These are phyloP conservation scores for Grifola frondosa DNA, from an alignment of 1,284 basidiomycete genomes.

Conservation along the genomic window DNA sequence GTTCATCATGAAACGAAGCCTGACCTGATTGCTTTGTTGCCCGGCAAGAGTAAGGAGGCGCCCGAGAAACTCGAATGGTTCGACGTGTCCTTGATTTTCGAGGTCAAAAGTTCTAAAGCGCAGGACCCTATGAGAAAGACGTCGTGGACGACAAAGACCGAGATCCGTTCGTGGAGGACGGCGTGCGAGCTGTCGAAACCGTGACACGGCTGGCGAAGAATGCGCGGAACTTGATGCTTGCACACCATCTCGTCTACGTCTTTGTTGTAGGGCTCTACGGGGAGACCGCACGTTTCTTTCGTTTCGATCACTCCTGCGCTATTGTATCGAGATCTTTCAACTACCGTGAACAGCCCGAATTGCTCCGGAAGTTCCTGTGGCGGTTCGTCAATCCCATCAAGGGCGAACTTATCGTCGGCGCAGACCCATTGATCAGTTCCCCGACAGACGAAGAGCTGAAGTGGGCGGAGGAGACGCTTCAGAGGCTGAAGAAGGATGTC, in stretches of 20 bases:
- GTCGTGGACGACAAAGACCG: not conserved
- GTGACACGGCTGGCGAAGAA: constrained; percentile 5
- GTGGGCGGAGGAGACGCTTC: constrained; percentile 5
- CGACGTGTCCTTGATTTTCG: not conserved
- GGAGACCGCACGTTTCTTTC: constrained; percentile 7
- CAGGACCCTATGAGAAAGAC: constrained; percentile 2
- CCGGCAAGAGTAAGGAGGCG: too few species aligned
- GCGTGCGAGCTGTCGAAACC: not conserved
- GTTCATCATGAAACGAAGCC: not conserved
- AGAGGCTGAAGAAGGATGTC: not conserved
- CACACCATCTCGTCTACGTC: constrained; percentile 7
- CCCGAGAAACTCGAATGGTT: too few species aligned
- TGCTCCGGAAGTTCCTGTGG: constrained; percentile 11
- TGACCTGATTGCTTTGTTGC: not conserved
- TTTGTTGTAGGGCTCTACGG: constrained; percentile 15
- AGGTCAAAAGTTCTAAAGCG: too few species aligned
- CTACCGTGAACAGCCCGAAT: not conserved
- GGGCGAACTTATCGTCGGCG: constrained; percentile 4
- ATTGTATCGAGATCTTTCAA: constrained; percentile 5
- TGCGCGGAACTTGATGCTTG: constrained; percentile 10
- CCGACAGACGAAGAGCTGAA: not conserved
- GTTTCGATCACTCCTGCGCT: constrained; percentile 12
- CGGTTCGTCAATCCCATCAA: constrained; percentile 6
- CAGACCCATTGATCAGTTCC: constrained; percentile 5
- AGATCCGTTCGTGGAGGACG: constrained; percentile 3